These are phyloP conservation scores for Pseudevernia furfuracea DNA, from an alignment of 495 filamentous ascomycete genomes.

Conservation along the genomic window DNA sequence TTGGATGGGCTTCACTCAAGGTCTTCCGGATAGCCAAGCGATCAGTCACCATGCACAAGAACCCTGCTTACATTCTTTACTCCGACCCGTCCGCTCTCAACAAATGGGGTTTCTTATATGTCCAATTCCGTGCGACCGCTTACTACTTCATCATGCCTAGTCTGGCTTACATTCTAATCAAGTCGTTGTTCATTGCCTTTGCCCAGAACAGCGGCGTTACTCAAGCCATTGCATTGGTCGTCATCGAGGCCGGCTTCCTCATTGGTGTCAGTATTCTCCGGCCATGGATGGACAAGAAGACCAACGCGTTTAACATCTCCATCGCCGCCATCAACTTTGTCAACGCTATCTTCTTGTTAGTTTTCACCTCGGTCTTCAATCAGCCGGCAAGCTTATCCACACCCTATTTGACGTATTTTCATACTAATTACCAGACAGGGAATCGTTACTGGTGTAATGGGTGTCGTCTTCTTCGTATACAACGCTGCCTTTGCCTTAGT, in stretches of 20 bases:
- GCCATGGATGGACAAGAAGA: slow-evolving; percentile 99
- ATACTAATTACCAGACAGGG: slow-evolving; percentile 32
- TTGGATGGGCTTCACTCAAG: slow-evolving; percentile 85
- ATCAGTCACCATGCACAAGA: slow-evolving; percentile 86
- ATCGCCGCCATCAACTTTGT: slow-evolving; percentile 87
- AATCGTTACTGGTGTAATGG: slow-evolving; percentile 86
- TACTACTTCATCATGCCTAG: slow-evolving; percentile 94
- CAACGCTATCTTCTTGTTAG: slow-evolving; percentile 76
- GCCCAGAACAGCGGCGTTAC: slow-evolving; percentile 63
- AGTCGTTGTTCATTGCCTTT: slow-evolving; percentile 86
- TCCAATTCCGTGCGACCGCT: slow-evolving; percentile 91
- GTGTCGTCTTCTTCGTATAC: slow-evolving; percentile 85
- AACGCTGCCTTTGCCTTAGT: slow-evolving; percentile 85
- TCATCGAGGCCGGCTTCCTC: slow-evolving; percentile 78
- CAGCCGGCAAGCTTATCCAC: slow-evolving; percentile 55
- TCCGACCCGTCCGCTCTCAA: slow-evolving; percentile 87
- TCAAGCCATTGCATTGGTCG: slow-evolving; percentile 76
- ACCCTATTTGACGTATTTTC: not conserved
- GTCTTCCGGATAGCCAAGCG: slow-evolving; percentile 82
- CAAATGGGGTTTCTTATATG: slow-evolving; percentile 98
- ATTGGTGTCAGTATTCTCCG: slow-evolving; percentile 72
- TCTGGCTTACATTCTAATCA: slow-evolving; percentile 71
- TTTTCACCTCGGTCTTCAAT: slow-evolving; percentile 78
- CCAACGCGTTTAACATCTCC: slow-evolving; percentile 92
- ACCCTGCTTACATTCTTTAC: slow-evolving; percentile 95